Conservation (phyloP, 352 stramenopile species). For the Blastocystis sp. region DNA sequence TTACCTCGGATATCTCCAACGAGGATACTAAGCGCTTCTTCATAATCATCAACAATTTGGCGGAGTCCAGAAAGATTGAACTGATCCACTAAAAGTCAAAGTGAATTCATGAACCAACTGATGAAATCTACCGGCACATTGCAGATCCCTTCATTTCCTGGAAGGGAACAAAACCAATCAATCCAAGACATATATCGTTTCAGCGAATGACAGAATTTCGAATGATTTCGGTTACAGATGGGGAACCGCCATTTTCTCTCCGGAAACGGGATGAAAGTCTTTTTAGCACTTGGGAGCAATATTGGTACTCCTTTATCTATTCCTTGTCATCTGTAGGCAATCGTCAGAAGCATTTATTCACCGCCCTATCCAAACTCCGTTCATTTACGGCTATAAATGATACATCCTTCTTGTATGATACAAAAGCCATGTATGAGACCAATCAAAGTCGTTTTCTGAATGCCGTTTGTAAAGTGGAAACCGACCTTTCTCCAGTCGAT, state of each 20-base stretch:
- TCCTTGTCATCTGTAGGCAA: conserved; percentile 2
- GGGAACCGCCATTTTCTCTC: not conserved
- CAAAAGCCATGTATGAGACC: conserved; percentile 83
- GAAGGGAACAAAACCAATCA: conserved; percentile 50
- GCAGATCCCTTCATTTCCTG: conserved; percentile 45
- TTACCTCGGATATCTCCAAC: not conserved
- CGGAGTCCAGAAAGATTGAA: not conserved
- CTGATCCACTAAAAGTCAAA: not conserved
- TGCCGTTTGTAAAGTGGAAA: conserved; percentile 79
- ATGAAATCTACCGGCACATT: conserved; percentile 23
- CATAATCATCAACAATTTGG: conserved; percentile 17
- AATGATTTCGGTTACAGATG: not conserved
- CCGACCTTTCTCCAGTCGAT: conserved; percentile 71
- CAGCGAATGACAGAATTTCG: not conserved
- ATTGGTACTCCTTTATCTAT: conserved; percentile 4
- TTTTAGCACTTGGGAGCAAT: conserved; percentile 64
- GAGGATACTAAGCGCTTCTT: not conserved
- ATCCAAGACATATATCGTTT: conserved; percentile 41
- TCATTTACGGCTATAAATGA: conserved; percentile 28
- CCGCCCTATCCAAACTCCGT: conserved; percentile 21
- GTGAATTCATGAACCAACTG: not conserved
- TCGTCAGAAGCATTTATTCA: conserved; percentile 50
- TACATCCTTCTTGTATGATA: conserved; percentile 84
- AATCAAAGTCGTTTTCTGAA: conserved; percentile 90
- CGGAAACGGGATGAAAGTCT: conserved; percentile 45